Percentiles rank a stretch among this genome's conserved stretches.
phyloP scores from a whole-genome alignment of 1,139 yeast species.

The Geotrichum fermentans region DNA sequence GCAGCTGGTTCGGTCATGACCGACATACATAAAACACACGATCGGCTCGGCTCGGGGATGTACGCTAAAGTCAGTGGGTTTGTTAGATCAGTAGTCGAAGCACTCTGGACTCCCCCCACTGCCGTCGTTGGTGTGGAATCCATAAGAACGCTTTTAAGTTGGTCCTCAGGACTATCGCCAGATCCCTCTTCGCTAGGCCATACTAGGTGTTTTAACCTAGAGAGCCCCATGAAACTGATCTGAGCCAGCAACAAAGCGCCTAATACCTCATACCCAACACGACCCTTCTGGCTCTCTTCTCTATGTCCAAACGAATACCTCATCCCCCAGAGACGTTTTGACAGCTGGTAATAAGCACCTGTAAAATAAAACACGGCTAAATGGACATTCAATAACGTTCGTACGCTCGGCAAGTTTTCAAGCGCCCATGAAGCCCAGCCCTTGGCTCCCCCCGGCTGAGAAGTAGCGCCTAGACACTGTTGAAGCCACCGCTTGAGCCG shows the following conservation, averaged over 20 bases:
- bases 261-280: conserved; percentile 65
- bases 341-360: conserved; percentile 68
- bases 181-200: neutral
- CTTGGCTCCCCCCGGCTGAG: neutral
- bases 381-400: conserved; percentile 46
- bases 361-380: conserved; percentile 74
- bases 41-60: conserved; percentile 64
- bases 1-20: conserved; percentile 78
- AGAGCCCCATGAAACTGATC: neutral
- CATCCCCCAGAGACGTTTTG: conserved; percentile 73
- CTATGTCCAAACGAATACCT: conserved; percentile 44
- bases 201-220: neutral
- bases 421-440: neutral
- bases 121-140: neutral
- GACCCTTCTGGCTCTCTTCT: conserved; percentile 28
- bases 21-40: conserved; percentile 79
- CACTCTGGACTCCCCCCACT: too few relatives aligned
- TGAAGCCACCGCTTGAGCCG: conserved; percentile 1
- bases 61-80: too few relatives aligned
- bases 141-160: conserved; percentile 2
- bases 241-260: conserved; percentile 69
- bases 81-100: too few relatives aligned
- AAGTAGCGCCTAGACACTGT: neutral
- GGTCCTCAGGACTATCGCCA: conserved; percentile 1
- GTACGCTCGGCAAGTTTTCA: conserved; percentile 7